Base-by-base conservation (phyloP, 1,139 yeast species). In the Diutina pseudorugosa region DNA sequence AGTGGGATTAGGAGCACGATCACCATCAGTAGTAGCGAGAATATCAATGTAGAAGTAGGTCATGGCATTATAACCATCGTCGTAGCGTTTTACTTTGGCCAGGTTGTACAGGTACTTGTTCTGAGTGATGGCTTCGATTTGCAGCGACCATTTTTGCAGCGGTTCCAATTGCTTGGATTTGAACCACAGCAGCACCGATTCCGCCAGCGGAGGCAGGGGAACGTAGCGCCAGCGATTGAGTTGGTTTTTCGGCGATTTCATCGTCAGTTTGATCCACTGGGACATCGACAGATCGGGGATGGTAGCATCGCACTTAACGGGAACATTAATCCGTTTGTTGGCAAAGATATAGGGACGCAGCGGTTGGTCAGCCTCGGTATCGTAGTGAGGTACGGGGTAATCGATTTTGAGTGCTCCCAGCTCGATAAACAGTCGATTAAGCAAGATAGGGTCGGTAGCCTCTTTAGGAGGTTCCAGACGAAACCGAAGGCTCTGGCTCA, bases 301-400 rank as follows among this genome's bases (percentile, higher is more conserved):
- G n/a, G 30, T 25, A n/a, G 19, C 36, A 8, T 45, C 49, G 27
- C 18, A 21, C 1, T 16, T 27, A 1, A 45, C 49, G 7, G 75
- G 73, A 1, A 82, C 65, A 1, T 62, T 68, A 56, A 82, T 81
- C 57, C 77, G 79, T 55, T 75, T 79, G 20, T 90, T 90, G 0
- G 91, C 90, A 65, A 81, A 83, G 1, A 79, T 65, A 55, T 83
- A 73, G 0, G 94, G 83, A 27, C 68, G 70, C 0, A 65, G 52
- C 1, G 84, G 83, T 4, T 79, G 68, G 57, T 85, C 87, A 1
- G 63, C 61, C 0, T 69, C 64, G 36, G 73, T 69, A 23, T 82
- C 76, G 59, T 79, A 90, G 58, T 68, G 80, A 0, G 96, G 96
- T 55, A 79, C 85, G 1, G 60, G 56, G 60, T 85, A 84, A 20